Evolutionary conservation across 2,329 filamentous ascomycete genomes (phyloP), one percentile per base, ranked within the genome.

Genomic region (Acephala macrosclerotiorum): DNA sequence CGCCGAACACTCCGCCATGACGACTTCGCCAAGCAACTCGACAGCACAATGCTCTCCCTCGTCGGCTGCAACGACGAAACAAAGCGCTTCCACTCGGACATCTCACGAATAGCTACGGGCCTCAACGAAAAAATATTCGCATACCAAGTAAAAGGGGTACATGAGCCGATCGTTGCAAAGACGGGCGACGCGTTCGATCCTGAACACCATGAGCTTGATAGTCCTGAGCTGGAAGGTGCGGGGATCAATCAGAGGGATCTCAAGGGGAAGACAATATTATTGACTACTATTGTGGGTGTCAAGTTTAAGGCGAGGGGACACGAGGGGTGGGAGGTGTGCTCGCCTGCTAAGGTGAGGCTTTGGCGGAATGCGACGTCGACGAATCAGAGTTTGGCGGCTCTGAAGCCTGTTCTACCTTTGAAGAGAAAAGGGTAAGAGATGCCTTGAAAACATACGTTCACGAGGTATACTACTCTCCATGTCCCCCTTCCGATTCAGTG

Each of bases 281-380:
- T 64, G 42, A 64, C 61, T 2, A 45, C 45, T 22, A 45, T 60
- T 45, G 40, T 64, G 8, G 61, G 61, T 6, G 29, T 59, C 9
- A 64, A 58, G 35, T 58, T 53, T 22, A 42, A 26, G 25, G 22
- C 14, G 8, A 11, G 12, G 29, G 56, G 26, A 2, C 16, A 33
- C n/a, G 40, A 26, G 29, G 9, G 29, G 26, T 64, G 61, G 61
- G 55, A n/a, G 20, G 49, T 47, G 20, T 64, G 56, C 14, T 53
- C 36, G n/a, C 56, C 33, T 45, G 61, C 61, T 16, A 64, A 59
- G n/a, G 56, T 60, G 3, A 25, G 29, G 25, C n/a, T 63, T 12
- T 63, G 53, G 61, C 47, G 45, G 20, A 18, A 18, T 42, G 40
- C n/a, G 2, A 16, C 6, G 16, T n/a, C 40, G 14, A n/a, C 40